Evolutionary conservation across 2,329 filamentous ascomycete genomes (phyloP).

Genomic region (Aspergillus sergii): DNA sequence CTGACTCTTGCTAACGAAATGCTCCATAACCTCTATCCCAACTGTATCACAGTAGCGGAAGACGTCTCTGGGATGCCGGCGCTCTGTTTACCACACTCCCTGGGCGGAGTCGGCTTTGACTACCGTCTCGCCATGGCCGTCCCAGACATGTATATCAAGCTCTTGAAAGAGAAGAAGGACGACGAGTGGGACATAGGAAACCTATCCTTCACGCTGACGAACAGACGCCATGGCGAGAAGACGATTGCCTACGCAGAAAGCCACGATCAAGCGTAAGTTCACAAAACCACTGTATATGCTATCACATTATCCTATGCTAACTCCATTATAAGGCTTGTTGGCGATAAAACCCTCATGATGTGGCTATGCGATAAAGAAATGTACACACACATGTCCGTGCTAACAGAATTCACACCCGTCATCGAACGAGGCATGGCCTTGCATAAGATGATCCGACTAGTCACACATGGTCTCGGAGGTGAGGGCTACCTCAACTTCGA

Average conservation of each 20-base stretch:
- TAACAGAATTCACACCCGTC: conserved; percentile 80
- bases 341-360: conserved; percentile 96
- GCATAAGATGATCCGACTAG: conserved; percentile 95
- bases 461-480: conserved; percentile 88
- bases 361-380: conserved; percentile 96
- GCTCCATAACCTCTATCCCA: conserved; percentile 86
- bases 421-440: conserved; percentile 90
- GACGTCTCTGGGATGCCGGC: conserved; percentile 99
- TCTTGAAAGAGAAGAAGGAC: conserved; percentile 89
- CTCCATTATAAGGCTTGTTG: conserved; percentile 68
- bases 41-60: conserved; percentile 88
- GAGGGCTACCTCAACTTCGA: conserved; percentile 99
- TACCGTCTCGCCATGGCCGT: conserved; percentile 97
- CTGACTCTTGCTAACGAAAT: conserved; percentile 96
- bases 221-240: conserved; percentile 93
- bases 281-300: neutral
- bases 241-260: conserved; percentile 97
- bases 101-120: conserved; percentile 94
- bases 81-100: conserved; percentile 79
- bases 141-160: conserved; percentile 99
- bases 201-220: conserved; percentile 85
- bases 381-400: conserved; percentile 94
- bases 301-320: conserved; percentile 3
- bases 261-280: conserved; percentile 90
- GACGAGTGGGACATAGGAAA: conserved; percentile 87